A percentile compares a stretch with the other conserved stretches of the same genome.
These are phyloP conservation scores for Sclerotinia subarctica DNA, from an alignment of 2,329 filamentous ascomycete genomes.

Conservation along the genomic window DNA sequence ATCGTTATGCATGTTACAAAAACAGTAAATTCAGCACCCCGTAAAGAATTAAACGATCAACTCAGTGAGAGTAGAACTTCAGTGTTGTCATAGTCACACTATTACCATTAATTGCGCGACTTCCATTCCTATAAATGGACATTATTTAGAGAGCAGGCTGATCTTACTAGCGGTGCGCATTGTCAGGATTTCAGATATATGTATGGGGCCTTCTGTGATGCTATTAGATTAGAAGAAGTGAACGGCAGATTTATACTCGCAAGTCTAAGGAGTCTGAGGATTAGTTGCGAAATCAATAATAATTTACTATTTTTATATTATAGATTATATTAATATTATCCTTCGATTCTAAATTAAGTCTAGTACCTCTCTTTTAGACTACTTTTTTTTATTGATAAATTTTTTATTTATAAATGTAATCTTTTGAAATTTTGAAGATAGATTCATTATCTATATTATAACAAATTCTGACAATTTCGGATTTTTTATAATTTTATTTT, in stretches of 20 bases:
- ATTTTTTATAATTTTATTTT: no score
- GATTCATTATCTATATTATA: no score
- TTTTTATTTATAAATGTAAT: no score
- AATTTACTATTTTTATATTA: no score
- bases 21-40: neutral
- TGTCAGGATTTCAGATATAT: neutral
- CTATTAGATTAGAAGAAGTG: neutral
- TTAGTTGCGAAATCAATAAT: neutral
- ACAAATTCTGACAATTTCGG: no score
- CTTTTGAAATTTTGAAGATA: no score
- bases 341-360: no score
- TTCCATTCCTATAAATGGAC: neutral
- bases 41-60: neutral
- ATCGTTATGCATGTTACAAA: neutral
- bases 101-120: neutral
- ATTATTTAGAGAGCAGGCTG: neutral
- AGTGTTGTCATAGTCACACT: neutral
- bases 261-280: neutral
- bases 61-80: neutral
- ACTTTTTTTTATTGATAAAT: no score
- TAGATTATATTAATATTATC: no score
- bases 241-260: neutral
- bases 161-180: neutral
- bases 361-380: no score
- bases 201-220: neutral